Percentiles rank a stretch among this genome's conserved stretches.
Conservation (phyloP, 805 yeast genomes). For the Nakazawaea ambrosiae region DNA sequence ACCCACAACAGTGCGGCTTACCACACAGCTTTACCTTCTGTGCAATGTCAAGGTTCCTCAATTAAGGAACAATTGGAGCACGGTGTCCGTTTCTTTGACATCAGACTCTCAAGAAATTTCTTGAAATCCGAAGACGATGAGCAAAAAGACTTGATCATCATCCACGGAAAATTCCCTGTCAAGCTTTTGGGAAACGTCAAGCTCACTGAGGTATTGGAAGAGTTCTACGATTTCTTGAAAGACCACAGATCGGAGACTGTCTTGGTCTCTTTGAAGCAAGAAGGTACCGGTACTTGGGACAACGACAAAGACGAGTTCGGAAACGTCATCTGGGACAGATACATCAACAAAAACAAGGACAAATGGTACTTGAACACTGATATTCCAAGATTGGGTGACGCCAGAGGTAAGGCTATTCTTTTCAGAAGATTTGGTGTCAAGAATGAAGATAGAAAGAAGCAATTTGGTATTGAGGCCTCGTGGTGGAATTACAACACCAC, state of each 20-base stretch:
- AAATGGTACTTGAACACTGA: conserved; percentile 53
- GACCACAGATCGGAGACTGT: conserved; percentile 52
- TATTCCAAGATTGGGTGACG: conserved; percentile 54
- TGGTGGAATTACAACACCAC: conserved; percentile 62
- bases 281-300: conserved; percentile 64
- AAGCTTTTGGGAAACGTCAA: conserved; percentile 49
- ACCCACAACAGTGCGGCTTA: conserved; percentile 80
- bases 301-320: conserved; percentile 58
- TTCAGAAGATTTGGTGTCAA: conserved; percentile 68
- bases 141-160: conserved; percentile 51
- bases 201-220: conserved; percentile 44
- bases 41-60: conserved; percentile 63
- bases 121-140: conserved; percentile 37
- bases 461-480: conserved; percentile 62
- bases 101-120: conserved; percentile 55
- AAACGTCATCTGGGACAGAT: conserved; percentile 51
- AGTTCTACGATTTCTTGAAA: conserved; percentile 51
- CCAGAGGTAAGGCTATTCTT: conserved; percentile 58
- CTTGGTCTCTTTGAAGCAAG: conserved; percentile 64
- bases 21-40: conserved; percentile 65
- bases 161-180: conserved; percentile 75
- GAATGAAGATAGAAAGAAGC: conserved; percentile 28
- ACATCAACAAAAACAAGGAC: conserved; percentile 39
- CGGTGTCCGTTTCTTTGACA: conserved; percentile 72
- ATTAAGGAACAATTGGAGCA: conserved; percentile 56